Evolutionary conservation across 148 eudicot genomes (phyloP).

Genomic region (Cornus suecica): DNA sequence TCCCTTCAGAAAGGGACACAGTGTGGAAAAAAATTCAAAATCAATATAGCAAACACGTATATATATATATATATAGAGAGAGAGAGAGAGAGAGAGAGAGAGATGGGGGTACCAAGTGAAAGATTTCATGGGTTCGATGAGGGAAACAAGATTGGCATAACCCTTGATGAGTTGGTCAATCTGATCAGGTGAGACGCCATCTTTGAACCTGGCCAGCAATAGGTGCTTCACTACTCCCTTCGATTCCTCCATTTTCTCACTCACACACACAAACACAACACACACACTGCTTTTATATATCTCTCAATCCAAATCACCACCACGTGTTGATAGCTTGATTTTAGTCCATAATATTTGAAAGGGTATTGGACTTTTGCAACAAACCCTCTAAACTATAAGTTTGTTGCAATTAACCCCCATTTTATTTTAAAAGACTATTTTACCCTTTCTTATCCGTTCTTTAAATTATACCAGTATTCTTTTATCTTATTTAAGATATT

Average conservation of each 20-base stretch:
- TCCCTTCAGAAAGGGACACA: not conserved
- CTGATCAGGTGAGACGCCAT: constrained; percentile 37
- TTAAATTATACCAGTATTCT: too few relatives aligned
- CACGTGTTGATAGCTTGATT: too few relatives aligned
- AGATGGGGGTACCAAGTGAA: constrained; percentile 44
- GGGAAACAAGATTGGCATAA: constrained; percentile 66
- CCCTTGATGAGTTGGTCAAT: constrained; percentile 55
- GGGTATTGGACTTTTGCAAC: too few relatives aligned
- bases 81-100: not conserved
- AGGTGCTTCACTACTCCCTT: constrained; percentile 65
- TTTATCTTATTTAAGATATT: too few relatives aligned
- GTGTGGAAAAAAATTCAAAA: not conserved
- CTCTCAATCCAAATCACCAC: too few relatives aligned
- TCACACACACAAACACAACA: too few relatives aligned
- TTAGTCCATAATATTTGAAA: too few relatives aligned
- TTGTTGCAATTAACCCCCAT: too few relatives aligned
- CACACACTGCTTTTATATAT: too few relatives aligned
- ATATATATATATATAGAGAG: not conserved
- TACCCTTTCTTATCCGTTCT: too few relatives aligned
- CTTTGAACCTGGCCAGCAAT: constrained; percentile 64
- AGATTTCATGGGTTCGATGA: constrained; percentile 61
- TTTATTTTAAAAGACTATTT: too few relatives aligned
- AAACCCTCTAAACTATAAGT: too few relatives aligned
- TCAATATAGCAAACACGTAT: not conserved
- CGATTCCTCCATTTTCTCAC: constrained; percentile 36